These are phyloP conservation scores for Ceratobasidium sp. DNA, from an alignment of 1,284 basidiomycete species.

Conservation along the genomic window DNA sequence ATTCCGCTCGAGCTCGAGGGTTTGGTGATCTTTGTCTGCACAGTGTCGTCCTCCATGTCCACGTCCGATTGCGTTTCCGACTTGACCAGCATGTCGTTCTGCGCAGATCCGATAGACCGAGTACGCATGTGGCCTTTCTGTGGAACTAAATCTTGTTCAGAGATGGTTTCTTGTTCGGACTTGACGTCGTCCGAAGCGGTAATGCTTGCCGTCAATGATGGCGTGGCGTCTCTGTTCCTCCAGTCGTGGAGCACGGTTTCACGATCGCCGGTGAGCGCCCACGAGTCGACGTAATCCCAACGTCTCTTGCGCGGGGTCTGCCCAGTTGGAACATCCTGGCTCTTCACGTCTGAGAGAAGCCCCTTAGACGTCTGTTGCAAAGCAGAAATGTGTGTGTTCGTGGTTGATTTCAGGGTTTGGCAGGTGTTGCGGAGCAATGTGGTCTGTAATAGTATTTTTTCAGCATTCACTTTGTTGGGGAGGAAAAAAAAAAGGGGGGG, in stretches of 20 bases:
- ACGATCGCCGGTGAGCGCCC: conserved; percentile 75
- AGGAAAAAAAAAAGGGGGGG: too few species aligned
- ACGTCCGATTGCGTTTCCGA: conserved; percentile 14
- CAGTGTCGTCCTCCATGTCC: conserved; percentile 7
- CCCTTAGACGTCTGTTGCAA: conserved; percentile 66
- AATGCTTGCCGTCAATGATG: conserved; percentile 24
- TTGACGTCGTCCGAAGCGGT: conserved; percentile 29
- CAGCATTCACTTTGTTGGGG: too few species aligned
- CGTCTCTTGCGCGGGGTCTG: conserved; percentile 77
- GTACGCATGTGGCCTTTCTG: not conserved
- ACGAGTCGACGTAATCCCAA: conserved; percentile 75
- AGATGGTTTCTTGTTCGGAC: not conserved
- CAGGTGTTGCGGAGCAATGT: conserved; percentile 39
- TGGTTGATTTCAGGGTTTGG: conserved; percentile 25
- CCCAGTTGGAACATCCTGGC: conserved; percentile 74
- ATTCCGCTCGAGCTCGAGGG: conserved; percentile 3
- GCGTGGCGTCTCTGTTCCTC: conserved; percentile 49
- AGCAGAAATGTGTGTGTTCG: conserved; percentile 60
- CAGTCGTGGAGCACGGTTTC: conserved; percentile 68
- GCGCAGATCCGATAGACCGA: not conserved
- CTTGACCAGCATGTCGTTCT: conserved; percentile 5
- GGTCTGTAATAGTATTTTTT: not conserved
- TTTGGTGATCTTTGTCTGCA: conserved; percentile 3
- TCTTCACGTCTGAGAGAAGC: conserved; percentile 71
- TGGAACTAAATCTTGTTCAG: conserved; percentile 5